Evolutionary conservation across 371 early-diverging fungal species (phyloP).

Genomic region (Mortierella sp.): DNA sequence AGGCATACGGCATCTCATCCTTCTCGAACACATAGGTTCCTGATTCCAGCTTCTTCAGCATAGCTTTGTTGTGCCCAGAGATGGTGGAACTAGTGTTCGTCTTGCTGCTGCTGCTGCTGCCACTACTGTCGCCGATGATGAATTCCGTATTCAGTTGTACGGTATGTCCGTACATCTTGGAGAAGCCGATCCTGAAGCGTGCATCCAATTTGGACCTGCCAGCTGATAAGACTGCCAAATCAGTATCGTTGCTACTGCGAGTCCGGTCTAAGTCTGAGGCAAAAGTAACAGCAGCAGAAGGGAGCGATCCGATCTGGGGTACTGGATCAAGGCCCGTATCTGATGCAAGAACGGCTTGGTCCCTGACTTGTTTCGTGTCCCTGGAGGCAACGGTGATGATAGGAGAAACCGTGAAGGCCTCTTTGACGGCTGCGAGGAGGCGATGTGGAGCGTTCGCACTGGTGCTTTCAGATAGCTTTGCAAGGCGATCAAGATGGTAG

Average conservation of each 20-base stretch:
- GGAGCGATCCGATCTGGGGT: slow-evolving; percentile 6
- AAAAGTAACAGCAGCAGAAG: background rate
- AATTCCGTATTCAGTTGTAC: slow-evolving; percentile 19
- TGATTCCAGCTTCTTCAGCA: slow-evolving; percentile 19
- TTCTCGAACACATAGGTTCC: slow-evolving; percentile 27
- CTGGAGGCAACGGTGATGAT: background rate
- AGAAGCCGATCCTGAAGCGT: slow-evolving; percentile 34
- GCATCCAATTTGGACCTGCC: slow-evolving; percentile 13
- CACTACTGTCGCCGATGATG: background rate
- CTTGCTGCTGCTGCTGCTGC: background rate
- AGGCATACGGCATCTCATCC: slow-evolving; percentile 44
- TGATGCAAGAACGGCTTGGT: background rate
- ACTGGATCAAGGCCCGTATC: slow-evolving; percentile 3
- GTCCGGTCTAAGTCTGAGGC: background rate
- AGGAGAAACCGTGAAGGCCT: slow-evolving; percentile 13
- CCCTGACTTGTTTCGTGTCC: background rate
- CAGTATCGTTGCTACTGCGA: background rate
- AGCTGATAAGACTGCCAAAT: background rate
- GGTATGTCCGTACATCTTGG: slow-evolving; percentile 26
- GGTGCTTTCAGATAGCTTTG: background rate
- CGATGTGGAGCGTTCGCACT: background rate
- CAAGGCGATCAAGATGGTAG: slow-evolving; percentile 2
- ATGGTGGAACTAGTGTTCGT: background rate
- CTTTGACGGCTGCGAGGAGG: slow-evolving; percentile 18
- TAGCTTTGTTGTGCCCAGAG: background rate